Evolutionary conservation across 768 basidiomycete species (phyloP).

Genomic region (Kwoniella mangroviensis): DNA sequence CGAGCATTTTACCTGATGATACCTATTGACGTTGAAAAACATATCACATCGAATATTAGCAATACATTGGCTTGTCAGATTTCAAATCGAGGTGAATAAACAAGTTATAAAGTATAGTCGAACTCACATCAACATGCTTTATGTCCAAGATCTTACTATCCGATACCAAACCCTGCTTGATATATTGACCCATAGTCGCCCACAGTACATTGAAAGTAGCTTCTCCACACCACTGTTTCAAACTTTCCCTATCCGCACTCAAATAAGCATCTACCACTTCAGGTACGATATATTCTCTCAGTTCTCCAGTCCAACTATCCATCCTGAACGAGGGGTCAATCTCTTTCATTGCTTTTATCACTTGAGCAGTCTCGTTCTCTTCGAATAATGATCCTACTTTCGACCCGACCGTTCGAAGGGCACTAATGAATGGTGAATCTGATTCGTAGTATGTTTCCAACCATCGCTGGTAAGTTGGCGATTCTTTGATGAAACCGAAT

Average conservation of each 20-base stretch:
- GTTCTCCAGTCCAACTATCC: constrained; percentile 84
- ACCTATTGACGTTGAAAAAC: background rate
- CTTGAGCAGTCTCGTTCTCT: constrained; percentile 97
- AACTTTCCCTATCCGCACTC: constrained; percentile 80
- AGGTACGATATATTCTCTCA: constrained; percentile 95
- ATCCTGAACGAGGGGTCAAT: constrained; percentile 85
- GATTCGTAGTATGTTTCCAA: constrained; percentile 79
- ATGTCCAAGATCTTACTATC: constrained; percentile 96
- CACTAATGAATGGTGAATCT: constrained; percentile 83
- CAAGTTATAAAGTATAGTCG: background rate
- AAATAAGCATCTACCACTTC: constrained; percentile 97
- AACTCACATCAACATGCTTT: constrained; percentile 88
- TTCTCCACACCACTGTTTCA: constrained; percentile 92
- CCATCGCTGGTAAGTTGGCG: constrained; percentile 47
- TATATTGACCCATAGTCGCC: constrained; percentile 95
- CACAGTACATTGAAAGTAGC: constrained; percentile 98
- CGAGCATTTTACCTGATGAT: constrained; percentile 76
- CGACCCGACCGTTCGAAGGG: constrained; percentile 78
- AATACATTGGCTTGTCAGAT: no score
- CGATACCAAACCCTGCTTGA: constrained; percentile 84
- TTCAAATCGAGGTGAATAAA: background rate
- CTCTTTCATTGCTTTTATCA: constrained; percentile 80
- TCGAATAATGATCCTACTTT: constrained; percentile 84
- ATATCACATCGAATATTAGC: no score
- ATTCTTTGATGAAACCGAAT: constrained; percentile 39